Base-by-base conservation (phyloP, 202 grass and related monocot genomes). In the Zizania palustris region DNA sequence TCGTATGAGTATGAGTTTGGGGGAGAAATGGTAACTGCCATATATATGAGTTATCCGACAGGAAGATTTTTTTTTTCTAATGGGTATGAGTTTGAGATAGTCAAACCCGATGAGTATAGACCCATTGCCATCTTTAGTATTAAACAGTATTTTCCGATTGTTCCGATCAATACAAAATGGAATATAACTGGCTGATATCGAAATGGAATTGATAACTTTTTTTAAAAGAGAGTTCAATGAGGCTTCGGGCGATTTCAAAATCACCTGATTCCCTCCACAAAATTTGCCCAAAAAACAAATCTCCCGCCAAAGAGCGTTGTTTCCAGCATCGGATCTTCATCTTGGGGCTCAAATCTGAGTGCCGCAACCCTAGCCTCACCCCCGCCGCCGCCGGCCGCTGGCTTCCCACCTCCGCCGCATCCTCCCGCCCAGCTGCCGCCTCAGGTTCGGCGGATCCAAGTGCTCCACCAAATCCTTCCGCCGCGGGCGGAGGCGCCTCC, bases 181-280 rank as follows among this genome's bases (percentile, higher is more conserved):
- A n/a, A n/a, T n/a, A n/a, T n/a, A n/a, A n/a, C n/a, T n/a, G n/a
- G n/a, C n/a, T n/a, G n/a, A n/a, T n/a, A n/a, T n/a, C n/a, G n/a
- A n/a, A n/a, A n/a, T n/a, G n/a, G n/a, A n/a, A n/a, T n/a, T n/a
- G n/a, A n/a, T n/a, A n/a, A n/a, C n/a, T n/a, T n/a, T n/a, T n/a
- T n/a, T n/a, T n/a, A n/a, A n/a, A n/a, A 10, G 11, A 5, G 38
- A 6, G 21, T 1, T 6, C 13, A 18, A 15, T 5, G 28, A 61
- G 12, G 59, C 34, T 20, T 22, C 16, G 58, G 39, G 38, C 50
- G 50, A 6, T 9, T 69, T 81, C 57, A 28, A 81, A 85, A 38
- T 21, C 59, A 9, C 13, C 33, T 9, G 11, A 28, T 77, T 82
- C 78, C 65, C 84, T 77, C 78, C 73, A 67, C 73, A 0, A 9